Evolutionary conservation across 768 basidiomycete species (phyloP), one percentile per base, ranked within the genome.

Genomic region (Cystofilobasidium ferigula): DNA sequence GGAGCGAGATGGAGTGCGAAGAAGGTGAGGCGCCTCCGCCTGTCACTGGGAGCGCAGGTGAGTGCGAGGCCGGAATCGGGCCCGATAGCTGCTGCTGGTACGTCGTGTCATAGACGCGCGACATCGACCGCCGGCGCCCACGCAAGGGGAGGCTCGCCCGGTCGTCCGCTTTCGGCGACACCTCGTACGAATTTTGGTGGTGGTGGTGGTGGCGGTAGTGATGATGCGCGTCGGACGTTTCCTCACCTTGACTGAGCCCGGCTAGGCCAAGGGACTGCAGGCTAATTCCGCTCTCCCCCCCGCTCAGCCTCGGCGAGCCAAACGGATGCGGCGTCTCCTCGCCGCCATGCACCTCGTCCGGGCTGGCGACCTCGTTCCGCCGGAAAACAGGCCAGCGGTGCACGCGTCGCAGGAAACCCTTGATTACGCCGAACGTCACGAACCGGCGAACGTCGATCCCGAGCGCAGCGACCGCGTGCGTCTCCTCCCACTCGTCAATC

Each of bases 341-440:
- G 16, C 32, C 43, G 10, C 18, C 56, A 5, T 62, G 42, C 2
- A 4, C 22, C 18, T 34, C 42, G 4, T 8, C 24, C 7, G 9
- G 10, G 40, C 35, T 26, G 34, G 12, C 28, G 1, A 28, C 20
- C 18, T 64, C 63, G 18, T 16, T 36, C 28, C 71, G 72, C 43
- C 71, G 64, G 67, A 88, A 82, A 51, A 93, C 78, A 0, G 94
- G 95, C 81, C 86, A 98, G n/a, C 92, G 84, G 73, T 95, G 89
- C 0, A 97, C 86, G 47, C 95, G 81, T 16, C 90, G 85, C 20
- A 99, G 80, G 74, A 98, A 98, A 0, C 93, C 94, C 85, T 99
- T 99, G 78, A 99, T 94, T 28, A 98, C 88, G 7, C 95, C 95
- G 72, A 98, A 99, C 68, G 88, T 92, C 22, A 90, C 85, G 75